Percentiles rank a stretch among this genome's conserved stretches.
Evolutionary conservation across 2,329 filamentous ascomycete species (phyloP).

Genomic region (Pseudogymnoascus sp.): DNA sequence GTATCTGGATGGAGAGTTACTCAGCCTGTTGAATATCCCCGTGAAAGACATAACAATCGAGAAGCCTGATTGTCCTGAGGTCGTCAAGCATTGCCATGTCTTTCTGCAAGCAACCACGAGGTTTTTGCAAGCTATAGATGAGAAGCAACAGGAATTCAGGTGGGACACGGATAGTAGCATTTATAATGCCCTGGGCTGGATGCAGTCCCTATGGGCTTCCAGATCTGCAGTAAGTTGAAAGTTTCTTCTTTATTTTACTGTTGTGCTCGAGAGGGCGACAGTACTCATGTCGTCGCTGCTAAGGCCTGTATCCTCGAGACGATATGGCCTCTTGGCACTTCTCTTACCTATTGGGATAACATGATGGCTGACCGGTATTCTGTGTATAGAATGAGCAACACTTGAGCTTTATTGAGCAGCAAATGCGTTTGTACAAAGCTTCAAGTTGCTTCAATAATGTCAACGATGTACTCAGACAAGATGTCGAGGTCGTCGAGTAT

Average conservation of each 20-base stretch:
- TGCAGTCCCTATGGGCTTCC: constrained; percentile 29
- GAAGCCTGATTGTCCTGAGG: constrained; percentile 12
- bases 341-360: background rate
- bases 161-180: constrained; percentile 20
- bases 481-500: constrained; percentile 29
- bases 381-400: constrained; percentile 24
- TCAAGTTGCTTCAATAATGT: constrained; percentile 24
- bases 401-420: constrained; percentile 29
- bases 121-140: constrained; percentile 24
- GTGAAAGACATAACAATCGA: background rate
- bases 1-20: constrained; percentile 5
- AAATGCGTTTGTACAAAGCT: constrained; percentile 21
- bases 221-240: constrained; percentile 21
- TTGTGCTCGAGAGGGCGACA: background rate
- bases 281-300: background rate
- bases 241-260: background rate
- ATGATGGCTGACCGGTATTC: background rate
- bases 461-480: constrained; percentile 26
- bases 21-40: constrained; percentile 13
- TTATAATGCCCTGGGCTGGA: constrained; percentile 20
- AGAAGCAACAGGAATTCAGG: constrained; percentile 19
- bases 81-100: constrained; percentile 21
- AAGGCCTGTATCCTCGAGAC: background rate
- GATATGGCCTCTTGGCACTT: background rate
- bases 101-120: constrained; percentile 23